These are phyloP conservation scores for Aspergillus pseudotamarii DNA, from an alignment of 2,329 filamentous ascomycete genomes.

Conservation along the genomic window DNA sequence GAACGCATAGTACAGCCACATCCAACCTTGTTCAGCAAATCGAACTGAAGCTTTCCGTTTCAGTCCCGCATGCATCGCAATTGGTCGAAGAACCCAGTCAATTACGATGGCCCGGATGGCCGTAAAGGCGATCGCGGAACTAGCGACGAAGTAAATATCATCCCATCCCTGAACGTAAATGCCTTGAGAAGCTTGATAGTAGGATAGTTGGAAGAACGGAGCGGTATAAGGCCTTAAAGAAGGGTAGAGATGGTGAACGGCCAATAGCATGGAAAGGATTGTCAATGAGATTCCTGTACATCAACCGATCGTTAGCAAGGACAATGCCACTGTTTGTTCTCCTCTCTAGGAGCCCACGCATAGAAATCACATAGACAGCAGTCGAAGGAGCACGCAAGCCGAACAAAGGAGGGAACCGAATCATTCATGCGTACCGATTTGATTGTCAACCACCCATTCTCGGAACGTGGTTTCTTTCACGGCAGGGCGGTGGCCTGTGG, in stretches of 20 bases:
- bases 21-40: constrained; percentile 94
- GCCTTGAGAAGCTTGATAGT: constrained; percentile 70
- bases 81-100: constrained; percentile 81
- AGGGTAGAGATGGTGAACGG: constrained; percentile 81
- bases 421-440: constrained; percentile 63
- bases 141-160: constrained; percentile 75
- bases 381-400: neutral
- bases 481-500: constrained; percentile 30
- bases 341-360: neutral
- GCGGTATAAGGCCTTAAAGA: constrained; percentile 75
- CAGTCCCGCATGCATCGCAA: constrained; percentile 73
- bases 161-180: constrained; percentile 77
- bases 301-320: constrained; percentile 21
- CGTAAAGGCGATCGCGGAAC: constrained; percentile 83
- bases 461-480: constrained; percentile 46
- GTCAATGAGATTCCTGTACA: constrained; percentile 77
- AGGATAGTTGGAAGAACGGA: constrained; percentile 86
- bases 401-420: constrained; percentile 32
- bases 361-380: neutral
- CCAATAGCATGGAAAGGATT: constrained; percentile 77
- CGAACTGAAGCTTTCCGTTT: constrained; percentile 76
- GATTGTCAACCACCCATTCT: constrained; percentile 74
- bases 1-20: constrained; percentile 77
- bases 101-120: constrained; percentile 81
- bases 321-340: constrained; percentile 8